A percentile compares a stretch with the other conserved stretches of the same genome.
Conservation (phyloP, 371 early-diverging fungal genomes). For the Massospora cicadina region DNA sequence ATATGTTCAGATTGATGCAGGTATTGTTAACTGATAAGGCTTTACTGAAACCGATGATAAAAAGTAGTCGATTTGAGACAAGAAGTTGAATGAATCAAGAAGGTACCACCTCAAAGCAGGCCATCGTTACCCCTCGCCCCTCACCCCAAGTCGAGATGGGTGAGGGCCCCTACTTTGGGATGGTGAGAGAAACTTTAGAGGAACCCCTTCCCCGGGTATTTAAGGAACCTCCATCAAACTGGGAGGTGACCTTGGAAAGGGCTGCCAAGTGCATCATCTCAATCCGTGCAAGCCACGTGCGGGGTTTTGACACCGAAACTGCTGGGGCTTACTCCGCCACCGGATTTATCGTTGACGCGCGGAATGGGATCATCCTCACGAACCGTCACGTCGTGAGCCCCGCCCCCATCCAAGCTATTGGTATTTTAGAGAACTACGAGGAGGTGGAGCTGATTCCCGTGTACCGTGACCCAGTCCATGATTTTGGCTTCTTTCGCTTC, state of each 20-base stretch:
- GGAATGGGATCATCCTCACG: constrained; percentile 70
- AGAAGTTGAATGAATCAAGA: too few species aligned
- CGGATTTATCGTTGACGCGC: constrained; percentile 86
- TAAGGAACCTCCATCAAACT: constrained; percentile 15
- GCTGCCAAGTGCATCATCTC: constrained; percentile 69
- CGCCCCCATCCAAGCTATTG: constrained; percentile 78
- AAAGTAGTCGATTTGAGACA: too few species aligned
- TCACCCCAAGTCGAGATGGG: neutral
- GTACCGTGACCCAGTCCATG: constrained; percentile 67
- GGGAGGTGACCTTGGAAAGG: constrained; percentile 56
- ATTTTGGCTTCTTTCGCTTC: constrained; percentile 64
- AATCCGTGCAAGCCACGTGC: constrained; percentile 60
- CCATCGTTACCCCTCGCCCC: neutral
- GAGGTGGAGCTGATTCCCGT: constrained; percentile 72
- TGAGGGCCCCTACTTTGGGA: neutral
- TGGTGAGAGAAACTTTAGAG: neutral
- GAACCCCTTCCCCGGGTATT: neutral
- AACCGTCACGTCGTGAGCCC: constrained; percentile 86
- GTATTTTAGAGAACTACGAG: constrained; percentile 80
- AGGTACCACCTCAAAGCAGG: too few species aligned
- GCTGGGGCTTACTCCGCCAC: constrained; percentile 63
- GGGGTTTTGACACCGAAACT: constrained; percentile 76
- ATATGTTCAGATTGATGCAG: too few species aligned
- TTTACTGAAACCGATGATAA: too few species aligned
- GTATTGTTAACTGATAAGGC: too few species aligned